These are phyloP conservation scores for Rubroboletus satanas DNA, from an alignment of 768 basidiomycete species.

Conservation along the genomic window DNA sequence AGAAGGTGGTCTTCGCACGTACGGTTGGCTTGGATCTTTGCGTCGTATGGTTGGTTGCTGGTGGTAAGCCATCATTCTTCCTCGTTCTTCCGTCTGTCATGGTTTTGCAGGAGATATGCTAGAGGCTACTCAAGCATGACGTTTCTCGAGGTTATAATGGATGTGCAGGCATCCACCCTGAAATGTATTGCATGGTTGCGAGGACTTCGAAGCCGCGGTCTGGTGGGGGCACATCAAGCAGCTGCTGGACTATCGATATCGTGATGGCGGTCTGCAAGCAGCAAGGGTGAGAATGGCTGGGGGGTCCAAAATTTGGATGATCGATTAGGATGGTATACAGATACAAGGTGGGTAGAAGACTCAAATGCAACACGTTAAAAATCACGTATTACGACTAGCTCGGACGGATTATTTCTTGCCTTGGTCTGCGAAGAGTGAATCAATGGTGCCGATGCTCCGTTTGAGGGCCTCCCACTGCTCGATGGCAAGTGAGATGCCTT, in stretches of 20 bases:
- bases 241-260: constrained; percentile 58
- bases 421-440: constrained; percentile 42
- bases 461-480: constrained; percentile 71
- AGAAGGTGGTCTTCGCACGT: constrained; percentile 46
- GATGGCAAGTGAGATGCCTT: constrained; percentile 62
- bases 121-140: constrained; percentile 47
- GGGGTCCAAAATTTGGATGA: not conserved
- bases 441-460: constrained; percentile 41
- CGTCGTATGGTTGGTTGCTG: constrained; percentile 58
- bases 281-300: not conserved
- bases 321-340: constrained; percentile 3
- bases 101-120: constrained; percentile 52
- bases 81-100: not conserved
- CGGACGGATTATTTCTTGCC: constrained; percentile 15
- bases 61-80: constrained; percentile 52
- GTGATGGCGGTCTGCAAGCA: not conserved
- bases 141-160: constrained; percentile 59
- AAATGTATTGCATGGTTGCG: constrained; percentile 61
- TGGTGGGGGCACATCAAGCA: constrained; percentile 64
- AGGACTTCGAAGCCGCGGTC: constrained; percentile 55
- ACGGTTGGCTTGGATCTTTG: constrained; percentile 44
- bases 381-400: not conserved
- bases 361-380: not conserved
- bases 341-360: not conserved
- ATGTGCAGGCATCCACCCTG: constrained; percentile 52